phyloP scores from a whole-genome alignment of 495 filamentous ascomycete species.

The Rhypophila decipiens region DNA sequence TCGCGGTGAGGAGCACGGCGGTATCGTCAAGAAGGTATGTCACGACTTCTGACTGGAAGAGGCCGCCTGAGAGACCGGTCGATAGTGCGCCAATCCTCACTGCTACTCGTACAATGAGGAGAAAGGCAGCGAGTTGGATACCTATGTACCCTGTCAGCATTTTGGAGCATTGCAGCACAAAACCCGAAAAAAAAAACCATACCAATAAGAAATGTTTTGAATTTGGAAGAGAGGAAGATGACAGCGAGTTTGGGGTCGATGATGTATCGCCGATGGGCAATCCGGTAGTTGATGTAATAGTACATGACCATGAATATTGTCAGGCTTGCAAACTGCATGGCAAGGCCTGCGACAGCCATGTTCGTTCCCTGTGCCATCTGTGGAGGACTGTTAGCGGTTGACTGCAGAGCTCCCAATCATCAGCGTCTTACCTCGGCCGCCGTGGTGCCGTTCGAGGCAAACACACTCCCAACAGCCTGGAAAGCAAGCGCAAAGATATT shows the following conservation, averaged over 20 bases:
- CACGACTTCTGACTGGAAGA: slow-evolving; percentile 22
- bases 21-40: slow-evolving; percentile 33
- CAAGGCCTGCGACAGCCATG: slow-evolving; percentile 30
- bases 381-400: slow-evolving; percentile 11
- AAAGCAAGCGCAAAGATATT: slow-evolving; percentile 28
- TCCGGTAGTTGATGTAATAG: slow-evolving; percentile 24
- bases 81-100: slow-evolving; percentile 29
- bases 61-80: slow-evolving; percentile 14
- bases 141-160: slow-evolving; percentile 11
- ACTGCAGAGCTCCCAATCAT: background rate
- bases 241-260: slow-evolving; percentile 24
- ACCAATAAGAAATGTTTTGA: slow-evolving; percentile 31
- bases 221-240: slow-evolving; percentile 28
- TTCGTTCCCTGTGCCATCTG: slow-evolving; percentile 26
- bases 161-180: background rate
- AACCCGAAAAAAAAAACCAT: slow-evolving; percentile 4
- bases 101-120: slow-evolving; percentile 29
- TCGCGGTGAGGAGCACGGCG: slow-evolving; percentile 25
- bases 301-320: slow-evolving; percentile 22
- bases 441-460: slow-evolving; percentile 8
- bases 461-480: slow-evolving; percentile 28
- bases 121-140: slow-evolving; percentile 19
- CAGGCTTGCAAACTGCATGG: slow-evolving; percentile 29
- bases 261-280: slow-evolving; percentile 24
- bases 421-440: slow-evolving; percentile 13